Conservation (phyloP, 1,284 basidiomycete genomes). For the Leccinum glutinopallens region DNA sequence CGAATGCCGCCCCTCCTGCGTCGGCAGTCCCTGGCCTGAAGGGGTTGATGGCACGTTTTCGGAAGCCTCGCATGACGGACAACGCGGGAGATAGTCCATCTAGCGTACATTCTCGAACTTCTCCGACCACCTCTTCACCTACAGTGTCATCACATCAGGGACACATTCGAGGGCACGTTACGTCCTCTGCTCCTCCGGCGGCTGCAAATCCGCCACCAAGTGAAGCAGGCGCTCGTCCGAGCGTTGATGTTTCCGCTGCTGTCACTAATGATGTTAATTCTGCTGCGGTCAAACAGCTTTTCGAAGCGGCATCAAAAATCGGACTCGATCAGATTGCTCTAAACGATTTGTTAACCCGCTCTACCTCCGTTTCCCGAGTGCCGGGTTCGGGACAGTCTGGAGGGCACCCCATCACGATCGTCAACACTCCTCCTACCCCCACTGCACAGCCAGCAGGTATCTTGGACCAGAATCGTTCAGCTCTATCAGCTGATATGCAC, state of each 20-base stretch:
- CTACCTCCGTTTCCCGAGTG: slow-evolving; percentile 62
- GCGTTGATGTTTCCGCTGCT: slow-evolving; percentile 27
- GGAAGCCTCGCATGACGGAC: slow-evolving; percentile 57
- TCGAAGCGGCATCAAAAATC: slow-evolving; percentile 71
- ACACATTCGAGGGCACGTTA: slow-evolving; percentile 27
- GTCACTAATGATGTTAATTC: slow-evolving; percentile 29
- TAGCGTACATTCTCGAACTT: slow-evolving; percentile 34
- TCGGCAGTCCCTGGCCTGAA: slow-evolving; percentile 72
- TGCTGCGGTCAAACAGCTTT: slow-evolving; percentile 62
- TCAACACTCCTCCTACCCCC: slow-evolving; percentile 22
- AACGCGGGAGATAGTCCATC: slow-evolving; percentile 35
- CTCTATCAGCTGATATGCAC: slow-evolving; percentile 36
- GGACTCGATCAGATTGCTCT: slow-evolving; percentile 72
- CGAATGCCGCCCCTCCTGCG: slow-evolving; percentile 59
- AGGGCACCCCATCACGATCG: slow-evolving; percentile 41
- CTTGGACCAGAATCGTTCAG: slow-evolving; percentile 32
- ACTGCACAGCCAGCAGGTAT: slow-evolving; percentile 17
- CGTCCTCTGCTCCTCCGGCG: slow-evolving; percentile 17
- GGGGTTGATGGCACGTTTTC: slow-evolving; percentile 79
- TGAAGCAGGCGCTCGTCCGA: slow-evolving; percentile 28
- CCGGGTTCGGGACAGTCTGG: slow-evolving; percentile 45
- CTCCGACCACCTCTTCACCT: slow-evolving; percentile 35
- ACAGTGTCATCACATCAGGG: slow-evolving; percentile 37
- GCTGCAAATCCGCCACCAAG: slow-evolving; percentile 4
- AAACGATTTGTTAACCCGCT: slow-evolving; percentile 69